These are phyloP conservation scores for Sextonia rubra DNA, from an alignment of 164 flowering plant species.

Conservation along the genomic window DNA sequence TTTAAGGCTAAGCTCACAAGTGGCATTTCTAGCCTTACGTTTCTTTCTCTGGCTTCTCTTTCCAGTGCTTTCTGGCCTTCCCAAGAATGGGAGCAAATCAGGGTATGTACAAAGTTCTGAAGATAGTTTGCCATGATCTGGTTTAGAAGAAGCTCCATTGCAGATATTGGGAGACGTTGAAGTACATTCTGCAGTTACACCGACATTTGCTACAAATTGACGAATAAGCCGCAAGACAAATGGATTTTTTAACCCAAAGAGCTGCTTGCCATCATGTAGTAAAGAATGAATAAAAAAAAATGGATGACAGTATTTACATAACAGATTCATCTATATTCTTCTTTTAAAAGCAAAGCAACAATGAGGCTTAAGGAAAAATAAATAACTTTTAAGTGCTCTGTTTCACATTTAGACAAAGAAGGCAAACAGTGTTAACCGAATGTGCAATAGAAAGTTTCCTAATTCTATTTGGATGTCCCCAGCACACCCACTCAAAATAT, in stretches of 20 bases:
- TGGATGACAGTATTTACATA: neutral
- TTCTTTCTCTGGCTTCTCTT: slow-evolving; percentile 53
- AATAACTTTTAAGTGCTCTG: neutral
- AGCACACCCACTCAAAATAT: too few relatives aligned
- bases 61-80: slow-evolving; percentile 29
- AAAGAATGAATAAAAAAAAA: slow-evolving; percentile 6
- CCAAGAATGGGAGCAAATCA: slow-evolving; percentile 29
- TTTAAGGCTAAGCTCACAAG: slow-evolving; percentile 18
- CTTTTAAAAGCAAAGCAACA: neutral
- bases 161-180: slow-evolving; percentile 26
- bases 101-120: slow-evolving; percentile 25
- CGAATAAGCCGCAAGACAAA: slow-evolving; percentile 79
- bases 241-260: slow-evolving; percentile 88
- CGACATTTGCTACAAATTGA: slow-evolving; percentile 61
- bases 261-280: slow-evolving; percentile 42
- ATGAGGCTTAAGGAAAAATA: neutral
- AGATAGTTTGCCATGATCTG: slow-evolving; percentile 14
- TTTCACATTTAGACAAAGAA: neutral
- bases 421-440: neutral
- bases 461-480: neutral
- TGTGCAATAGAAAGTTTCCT: neutral
- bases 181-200: slow-evolving; percentile 40
- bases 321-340: neutral
- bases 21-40: slow-evolving; percentile 17
- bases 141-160: slow-evolving; percentile 22